Conservation (phyloP, 257 asterid species). For the Solanum chiquidenum region DNA sequence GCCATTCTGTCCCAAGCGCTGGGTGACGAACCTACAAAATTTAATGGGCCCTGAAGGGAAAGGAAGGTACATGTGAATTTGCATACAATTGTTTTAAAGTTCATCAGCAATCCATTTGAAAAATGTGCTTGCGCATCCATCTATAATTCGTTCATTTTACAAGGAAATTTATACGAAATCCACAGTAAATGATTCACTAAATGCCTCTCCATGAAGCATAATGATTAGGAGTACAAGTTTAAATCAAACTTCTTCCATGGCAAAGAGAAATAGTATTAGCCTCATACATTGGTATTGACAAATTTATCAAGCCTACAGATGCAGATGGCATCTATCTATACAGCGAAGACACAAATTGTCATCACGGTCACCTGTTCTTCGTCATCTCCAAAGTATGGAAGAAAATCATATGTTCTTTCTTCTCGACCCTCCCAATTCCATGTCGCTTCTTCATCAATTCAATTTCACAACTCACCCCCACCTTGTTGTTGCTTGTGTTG, state of each 20-base stretch:
- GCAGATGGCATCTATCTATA: neutral
- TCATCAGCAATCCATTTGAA: neutral
- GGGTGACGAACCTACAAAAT: neutral
- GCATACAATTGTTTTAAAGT: neutral
- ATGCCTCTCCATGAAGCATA: neutral
- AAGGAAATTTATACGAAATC: neutral
- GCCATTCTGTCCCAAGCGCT: neutral
- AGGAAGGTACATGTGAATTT: neutral
- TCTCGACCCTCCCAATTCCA: neutral
- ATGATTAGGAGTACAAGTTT: neutral
- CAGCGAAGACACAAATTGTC: neutral
- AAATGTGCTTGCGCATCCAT: neutral
- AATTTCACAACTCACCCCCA: neutral
- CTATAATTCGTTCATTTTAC: neutral
- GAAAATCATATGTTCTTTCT: neutral
- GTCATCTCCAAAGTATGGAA: neutral
- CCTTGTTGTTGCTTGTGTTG: neutral
- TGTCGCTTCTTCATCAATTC: neutral
- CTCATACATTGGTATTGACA: neutral
- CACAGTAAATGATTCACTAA: neutral
- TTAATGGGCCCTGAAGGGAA: neutral
- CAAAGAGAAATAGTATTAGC: neutral
- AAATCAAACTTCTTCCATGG: neutral
- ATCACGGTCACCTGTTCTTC: neutral
- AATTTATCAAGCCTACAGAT: neutral